Conservation (phyloP, 2,329 filamentous ascomycete genomes). For the Xylaria sp. region DNA sequence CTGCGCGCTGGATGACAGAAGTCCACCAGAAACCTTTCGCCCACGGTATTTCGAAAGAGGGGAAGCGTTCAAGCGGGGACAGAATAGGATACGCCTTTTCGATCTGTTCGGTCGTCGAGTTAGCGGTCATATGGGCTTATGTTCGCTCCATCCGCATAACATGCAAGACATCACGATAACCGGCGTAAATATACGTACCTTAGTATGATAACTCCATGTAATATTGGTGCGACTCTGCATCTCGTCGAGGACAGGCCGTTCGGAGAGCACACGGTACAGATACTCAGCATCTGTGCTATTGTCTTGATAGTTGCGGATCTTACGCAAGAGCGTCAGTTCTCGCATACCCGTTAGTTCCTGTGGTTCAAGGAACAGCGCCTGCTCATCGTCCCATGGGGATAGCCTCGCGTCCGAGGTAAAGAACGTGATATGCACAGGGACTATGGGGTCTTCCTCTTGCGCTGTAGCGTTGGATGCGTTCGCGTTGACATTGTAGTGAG, state of each 20-base stretch:
- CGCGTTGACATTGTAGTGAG: slow-evolving; percentile 3
- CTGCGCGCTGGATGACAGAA: slow-evolving; percentile 39
- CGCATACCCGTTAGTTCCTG: slow-evolving; percentile 8
- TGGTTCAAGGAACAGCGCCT: slow-evolving; percentile 24
- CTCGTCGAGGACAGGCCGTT: slow-evolving; percentile 8
- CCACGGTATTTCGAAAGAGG: slow-evolving; percentile 37
- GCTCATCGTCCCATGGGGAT: slow-evolving; percentile 13
- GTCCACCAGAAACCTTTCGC: slow-evolving; percentile 45
- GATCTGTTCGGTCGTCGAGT: slow-evolving; percentile 37
- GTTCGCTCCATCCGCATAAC: background rate
- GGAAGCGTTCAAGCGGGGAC: slow-evolving; percentile 32
- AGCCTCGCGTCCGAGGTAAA: slow-evolving; percentile 21
- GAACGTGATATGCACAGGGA: slow-evolving; percentile 24
- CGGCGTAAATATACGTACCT: slow-evolving; percentile 4
- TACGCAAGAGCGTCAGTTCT: slow-evolving; percentile 28
- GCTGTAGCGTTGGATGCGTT: background rate
- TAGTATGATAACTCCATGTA: slow-evolving; percentile 27
- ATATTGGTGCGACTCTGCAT: slow-evolving; percentile 10
- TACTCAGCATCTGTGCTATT: slow-evolving; percentile 9
- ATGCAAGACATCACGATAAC: too few relatives aligned
- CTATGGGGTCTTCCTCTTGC: background rate
- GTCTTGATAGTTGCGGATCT: slow-evolving; percentile 4
- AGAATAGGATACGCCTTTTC: slow-evolving; percentile 40
- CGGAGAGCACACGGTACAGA: slow-evolving; percentile 30
- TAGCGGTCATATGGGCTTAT: slow-evolving; percentile 6